Percentiles rank a stretch among this genome's conserved stretches.
Conservation (phyloP, 352 stramenopile genomes). For the Globisporangium cylindrosporum region DNA sequence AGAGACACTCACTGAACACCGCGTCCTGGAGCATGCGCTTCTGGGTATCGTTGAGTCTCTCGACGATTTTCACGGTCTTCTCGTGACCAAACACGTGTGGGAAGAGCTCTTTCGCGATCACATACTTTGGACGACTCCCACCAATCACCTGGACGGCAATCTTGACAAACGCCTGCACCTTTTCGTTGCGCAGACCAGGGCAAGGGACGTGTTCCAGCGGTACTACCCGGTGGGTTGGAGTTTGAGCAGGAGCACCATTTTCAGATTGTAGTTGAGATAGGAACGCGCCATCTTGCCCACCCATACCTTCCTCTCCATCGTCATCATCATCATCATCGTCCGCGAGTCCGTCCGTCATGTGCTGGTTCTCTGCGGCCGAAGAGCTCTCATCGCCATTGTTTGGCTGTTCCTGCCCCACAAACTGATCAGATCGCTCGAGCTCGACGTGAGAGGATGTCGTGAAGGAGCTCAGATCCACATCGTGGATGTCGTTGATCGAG, state of each 20-base stretch:
- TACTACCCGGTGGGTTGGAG: background rate
- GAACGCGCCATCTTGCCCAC: constrained; percentile 20
- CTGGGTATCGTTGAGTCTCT: constrained; percentile 52
- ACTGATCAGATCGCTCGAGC: constrained; percentile 4
- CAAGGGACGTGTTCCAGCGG: constrained; percentile 34
- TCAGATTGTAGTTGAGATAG: constrained; percentile 1
- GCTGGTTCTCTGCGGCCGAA: constrained; percentile 10
- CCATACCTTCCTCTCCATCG: constrained; percentile 14
- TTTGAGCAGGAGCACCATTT: background rate
- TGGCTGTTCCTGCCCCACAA: background rate
- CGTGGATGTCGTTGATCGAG: constrained; percentile 60
- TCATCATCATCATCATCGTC: constrained; percentile 14
- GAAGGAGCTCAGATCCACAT: constrained; percentile 52
- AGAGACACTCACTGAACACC: constrained; percentile 76
- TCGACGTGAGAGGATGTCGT: constrained; percentile 13
- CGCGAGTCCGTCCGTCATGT: constrained; percentile 10
- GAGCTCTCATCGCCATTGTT: background rate
- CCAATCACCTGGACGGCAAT: constrained; percentile 68
- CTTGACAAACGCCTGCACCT: constrained; percentile 58
- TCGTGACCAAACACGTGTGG: constrained; percentile 53
- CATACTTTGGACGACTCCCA: constrained; percentile 72
- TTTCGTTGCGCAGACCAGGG: constrained; percentile 58
- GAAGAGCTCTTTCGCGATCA: constrained; percentile 78
- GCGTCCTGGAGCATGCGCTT: constrained; percentile 62
- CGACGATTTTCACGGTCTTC: constrained; percentile 60